phyloP scores from a whole-genome alignment of 768 basidiomycete species.

The Lactarius akahatsu region DNA sequence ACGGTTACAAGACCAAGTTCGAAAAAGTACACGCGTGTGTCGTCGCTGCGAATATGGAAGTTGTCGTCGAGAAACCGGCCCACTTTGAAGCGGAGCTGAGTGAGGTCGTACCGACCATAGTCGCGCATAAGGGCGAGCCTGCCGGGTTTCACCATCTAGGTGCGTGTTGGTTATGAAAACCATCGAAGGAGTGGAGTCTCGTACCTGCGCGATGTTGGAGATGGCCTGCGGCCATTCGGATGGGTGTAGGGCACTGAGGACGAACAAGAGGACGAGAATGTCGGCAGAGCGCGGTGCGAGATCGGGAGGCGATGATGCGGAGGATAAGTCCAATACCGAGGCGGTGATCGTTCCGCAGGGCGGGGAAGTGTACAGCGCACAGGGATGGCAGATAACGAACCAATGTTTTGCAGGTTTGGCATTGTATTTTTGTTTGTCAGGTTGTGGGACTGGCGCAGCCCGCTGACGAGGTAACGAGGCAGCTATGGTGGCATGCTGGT shows the following conservation, averaged over 20 bases:
- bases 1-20: slow-evolving; percentile 56
- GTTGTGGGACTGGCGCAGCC: no score
- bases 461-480: no score
- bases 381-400: no score
- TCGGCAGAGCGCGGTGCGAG: no score
- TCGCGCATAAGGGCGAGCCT: slow-evolving; percentile 86
- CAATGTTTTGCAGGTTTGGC: no score
- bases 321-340: no score
- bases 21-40: slow-evolving; percentile 97
- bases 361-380: no score
- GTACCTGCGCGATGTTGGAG: slow-evolving; percentile 72
- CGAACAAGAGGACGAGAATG: slow-evolving; percentile 95
- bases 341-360: no score
- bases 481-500: no score
- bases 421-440: no score
- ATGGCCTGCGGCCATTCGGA: slow-evolving; percentile 86
- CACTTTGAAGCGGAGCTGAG: slow-evolving; percentile 90
- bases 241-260: slow-evolving; percentile 93
- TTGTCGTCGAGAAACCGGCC: slow-evolving; percentile 88
- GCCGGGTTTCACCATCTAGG: slow-evolving; percentile 85
- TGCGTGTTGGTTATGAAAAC: background rate
- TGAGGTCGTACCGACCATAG: slow-evolving; percentile 93
- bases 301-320: no score
- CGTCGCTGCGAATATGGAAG: slow-evolving; percentile 95
- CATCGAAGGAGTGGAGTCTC: slow-evolving; percentile 27